phyloP scores from a whole-genome alignment of 2,329 filamentous ascomycete species.

The Thelonectria discophora region DNA sequence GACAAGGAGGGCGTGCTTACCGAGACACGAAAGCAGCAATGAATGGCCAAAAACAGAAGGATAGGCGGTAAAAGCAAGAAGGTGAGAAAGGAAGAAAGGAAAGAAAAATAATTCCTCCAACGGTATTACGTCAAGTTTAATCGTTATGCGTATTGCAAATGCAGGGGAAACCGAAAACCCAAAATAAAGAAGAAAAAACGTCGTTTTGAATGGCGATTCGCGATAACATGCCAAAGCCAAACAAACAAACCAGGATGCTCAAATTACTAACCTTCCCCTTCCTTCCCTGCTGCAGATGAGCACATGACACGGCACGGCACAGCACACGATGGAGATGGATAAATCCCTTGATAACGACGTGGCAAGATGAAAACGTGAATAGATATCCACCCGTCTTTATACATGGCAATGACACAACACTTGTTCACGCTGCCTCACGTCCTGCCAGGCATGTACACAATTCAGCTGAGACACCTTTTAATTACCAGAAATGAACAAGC shows the following conservation, averaged over 20 bases:
- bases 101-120: neutral
- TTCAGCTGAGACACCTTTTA: neutral
- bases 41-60: too few relatives aligned
- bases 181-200: neutral
- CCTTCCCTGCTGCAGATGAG: neutral
- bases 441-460: neutral
- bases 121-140: neutral
- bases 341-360: neutral
- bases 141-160: neutral
- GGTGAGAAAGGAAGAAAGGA: neutral
- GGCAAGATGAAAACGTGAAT: neutral
- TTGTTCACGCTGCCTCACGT: neutral
- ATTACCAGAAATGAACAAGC: conserved; percentile 24
- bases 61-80: too few relatives aligned
- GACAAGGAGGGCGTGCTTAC: neutral
- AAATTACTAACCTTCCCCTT: conserved; percentile 1
- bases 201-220: neutral
- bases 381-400: neutral
- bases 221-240: neutral
- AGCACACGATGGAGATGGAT: neutral
- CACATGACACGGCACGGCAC: conserved; percentile 3
- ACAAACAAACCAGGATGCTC: conserved; percentile 2
- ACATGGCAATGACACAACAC: neutral
- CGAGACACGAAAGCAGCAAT: too few relatives aligned
- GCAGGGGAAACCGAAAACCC: too few relatives aligned